phyloP scores from a whole-genome alignment of 2,329 filamentous ascomycete species.

The Clonostachys solani region DNA sequence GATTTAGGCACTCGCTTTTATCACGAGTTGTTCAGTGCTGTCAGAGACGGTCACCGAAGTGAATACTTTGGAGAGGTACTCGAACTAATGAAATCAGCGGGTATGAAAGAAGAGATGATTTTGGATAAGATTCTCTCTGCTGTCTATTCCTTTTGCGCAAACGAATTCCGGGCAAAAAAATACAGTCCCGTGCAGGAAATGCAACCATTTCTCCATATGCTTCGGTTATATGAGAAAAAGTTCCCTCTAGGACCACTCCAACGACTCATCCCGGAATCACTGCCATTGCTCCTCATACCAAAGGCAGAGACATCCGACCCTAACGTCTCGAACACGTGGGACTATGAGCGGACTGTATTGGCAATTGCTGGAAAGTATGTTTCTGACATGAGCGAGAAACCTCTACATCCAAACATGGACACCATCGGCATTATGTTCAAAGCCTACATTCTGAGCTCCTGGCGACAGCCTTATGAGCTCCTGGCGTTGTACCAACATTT shows the following conservation, averaged over 20 bases:
- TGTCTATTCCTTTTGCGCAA: constrained; percentile 37
- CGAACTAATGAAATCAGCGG: constrained; percentile 41
- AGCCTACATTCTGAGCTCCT: constrained; percentile 33
- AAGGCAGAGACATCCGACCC: background rate
- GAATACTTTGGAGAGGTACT: constrained; percentile 31
- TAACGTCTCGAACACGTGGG: constrained; percentile 12
- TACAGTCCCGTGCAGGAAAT: constrained; percentile 21
- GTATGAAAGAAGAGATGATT: constrained; percentile 27
- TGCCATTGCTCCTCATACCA: constrained; percentile 19
- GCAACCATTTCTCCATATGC: constrained; percentile 40
- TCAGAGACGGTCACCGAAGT: too few relatives aligned
- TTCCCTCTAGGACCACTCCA: constrained; percentile 42
- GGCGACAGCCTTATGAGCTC: constrained; percentile 31
- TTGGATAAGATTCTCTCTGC: constrained; percentile 40
- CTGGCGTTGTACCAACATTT: constrained; percentile 43
- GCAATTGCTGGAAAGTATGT: constrained; percentile 25
- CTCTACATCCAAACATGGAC: constrained; percentile 26
- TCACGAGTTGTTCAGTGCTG: too few relatives aligned
- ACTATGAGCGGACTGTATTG: constrained; percentile 21
- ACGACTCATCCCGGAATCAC: constrained; percentile 25
- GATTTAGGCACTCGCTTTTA: too few relatives aligned
- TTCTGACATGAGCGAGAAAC: constrained; percentile 9
- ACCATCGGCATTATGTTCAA: constrained; percentile 42
- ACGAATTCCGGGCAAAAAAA: constrained; percentile 26
- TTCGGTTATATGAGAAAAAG: constrained; percentile 41